A percentile compares a stretch with the other conserved stretches of the same genome.
phyloP scores from a whole-genome alignment of 495 filamentous ascomycete genomes.

The Aspergillus nanangensis region DNA sequence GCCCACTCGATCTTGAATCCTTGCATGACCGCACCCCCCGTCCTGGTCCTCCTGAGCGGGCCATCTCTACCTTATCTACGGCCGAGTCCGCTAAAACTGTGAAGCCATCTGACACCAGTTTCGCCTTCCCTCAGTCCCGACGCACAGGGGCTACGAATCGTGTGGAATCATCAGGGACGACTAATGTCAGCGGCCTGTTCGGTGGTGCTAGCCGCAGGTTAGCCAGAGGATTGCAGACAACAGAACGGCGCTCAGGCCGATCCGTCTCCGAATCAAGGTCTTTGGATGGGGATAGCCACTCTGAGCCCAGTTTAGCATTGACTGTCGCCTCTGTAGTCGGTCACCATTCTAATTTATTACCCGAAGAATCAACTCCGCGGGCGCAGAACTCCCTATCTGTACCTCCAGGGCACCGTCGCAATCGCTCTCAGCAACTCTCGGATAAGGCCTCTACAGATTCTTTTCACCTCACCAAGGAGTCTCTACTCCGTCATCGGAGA shows the following conservation, averaged over 20 bases:
- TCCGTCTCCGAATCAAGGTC: conserved; percentile 53
- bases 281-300: conserved; percentile 56
- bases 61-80: conserved; percentile 56
- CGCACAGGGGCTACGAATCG: conserved; percentile 40
- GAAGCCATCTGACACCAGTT: conserved; percentile 33
- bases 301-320: conserved; percentile 58
- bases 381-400: conserved; percentile 13
- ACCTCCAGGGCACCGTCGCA: conserved; percentile 27
- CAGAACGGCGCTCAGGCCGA: conserved; percentile 45
- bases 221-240: conserved; percentile 43
- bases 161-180: conserved; percentile 44
- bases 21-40: conserved; percentile 36
- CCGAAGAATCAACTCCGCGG: conserved; percentile 23
- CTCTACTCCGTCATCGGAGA: conserved; percentile 30
- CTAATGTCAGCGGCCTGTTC: conserved; percentile 52
- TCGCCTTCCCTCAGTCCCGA: conserved; percentile 22
- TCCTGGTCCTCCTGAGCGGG: conserved; percentile 44
- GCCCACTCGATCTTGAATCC: conserved; percentile 30
- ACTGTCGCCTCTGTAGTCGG: conserved; percentile 61
- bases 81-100: conserved; percentile 60
- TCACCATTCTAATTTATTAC: conserved; percentile 43
- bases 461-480: conserved; percentile 40
- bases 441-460: conserved; percentile 38
- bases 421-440: conserved; percentile 34
- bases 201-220: conserved; percentile 50